These are phyloP conservation scores for Plectranthus barbatus DNA, from an alignment of 257 asterid species.

Conservation along the genomic window DNA sequence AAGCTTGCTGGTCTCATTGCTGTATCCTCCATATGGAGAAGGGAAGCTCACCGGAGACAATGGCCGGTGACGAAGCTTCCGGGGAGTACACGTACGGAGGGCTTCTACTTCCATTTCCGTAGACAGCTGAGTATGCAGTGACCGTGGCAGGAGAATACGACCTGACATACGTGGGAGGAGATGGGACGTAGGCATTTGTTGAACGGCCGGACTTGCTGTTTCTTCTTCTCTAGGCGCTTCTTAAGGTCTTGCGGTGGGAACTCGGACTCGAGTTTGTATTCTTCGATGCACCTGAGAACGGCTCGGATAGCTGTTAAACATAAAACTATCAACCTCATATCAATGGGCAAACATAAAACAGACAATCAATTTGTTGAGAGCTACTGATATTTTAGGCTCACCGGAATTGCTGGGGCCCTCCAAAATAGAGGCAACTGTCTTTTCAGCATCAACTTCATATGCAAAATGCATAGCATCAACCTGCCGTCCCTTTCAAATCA, in stretches of 20 bases:
- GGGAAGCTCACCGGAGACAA: slow-evolving; percentile 64
- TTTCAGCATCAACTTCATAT: slow-evolving; percentile 90
- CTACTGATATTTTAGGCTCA: slow-evolving; percentile 20
- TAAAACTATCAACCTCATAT: too few relatives aligned
- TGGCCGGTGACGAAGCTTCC: slow-evolving; percentile 52
- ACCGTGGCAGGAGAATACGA: slow-evolving; percentile 59
- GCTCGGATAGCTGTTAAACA: slow-evolving; percentile 95
- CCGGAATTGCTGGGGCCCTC: slow-evolving; percentile 87
- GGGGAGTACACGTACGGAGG: slow-evolving; percentile 83
- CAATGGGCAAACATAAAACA: not conserved
- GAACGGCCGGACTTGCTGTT: slow-evolving; percentile 90
- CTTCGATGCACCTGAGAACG: slow-evolving; percentile 87
- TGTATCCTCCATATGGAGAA: slow-evolving; percentile 74
- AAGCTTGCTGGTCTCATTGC: slow-evolving; percentile 80
- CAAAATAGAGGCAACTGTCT: slow-evolving; percentile 59
- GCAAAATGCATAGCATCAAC: slow-evolving; percentile 98
- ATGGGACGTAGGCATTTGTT: slow-evolving; percentile 95
- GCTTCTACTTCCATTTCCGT: slow-evolving; percentile 53
- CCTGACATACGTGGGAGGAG: slow-evolving; percentile 68
- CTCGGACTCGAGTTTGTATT: slow-evolving; percentile 81
- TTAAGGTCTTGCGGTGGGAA: slow-evolving; percentile 80
- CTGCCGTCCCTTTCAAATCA: slow-evolving; percentile 92
- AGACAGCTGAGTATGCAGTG: slow-evolving; percentile 67
- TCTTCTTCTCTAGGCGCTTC: slow-evolving; percentile 91
- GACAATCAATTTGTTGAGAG: not conserved